Conservation (phyloP, 164 flowering plant genomes). For the Tetracentron sinense region DNA sequence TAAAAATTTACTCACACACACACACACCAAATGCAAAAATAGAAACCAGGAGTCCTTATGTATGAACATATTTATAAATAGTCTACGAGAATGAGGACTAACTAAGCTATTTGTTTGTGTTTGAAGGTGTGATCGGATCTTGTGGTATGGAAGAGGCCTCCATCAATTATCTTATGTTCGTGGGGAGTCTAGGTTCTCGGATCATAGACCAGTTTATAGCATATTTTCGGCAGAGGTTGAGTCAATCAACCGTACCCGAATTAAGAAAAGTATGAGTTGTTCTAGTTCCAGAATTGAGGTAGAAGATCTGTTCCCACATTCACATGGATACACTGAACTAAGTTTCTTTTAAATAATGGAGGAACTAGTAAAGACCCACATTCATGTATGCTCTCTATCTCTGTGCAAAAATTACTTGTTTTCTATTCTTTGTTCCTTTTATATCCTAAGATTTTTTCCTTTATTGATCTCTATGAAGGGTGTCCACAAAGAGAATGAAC, state of each 20-base stretch:
- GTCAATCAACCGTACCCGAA: slow-evolving; percentile 36
- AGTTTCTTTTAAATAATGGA: slow-evolving; percentile 47
- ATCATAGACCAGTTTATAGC: slow-evolving; percentile 75
- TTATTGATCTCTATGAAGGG: neutral
- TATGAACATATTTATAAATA: neutral
- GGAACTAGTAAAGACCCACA: slow-evolving; percentile 1
- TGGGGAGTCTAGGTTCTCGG: slow-evolving; percentile 71
- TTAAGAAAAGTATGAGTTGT: slow-evolving; percentile 50
- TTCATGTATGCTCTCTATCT: slow-evolving; percentile 26
- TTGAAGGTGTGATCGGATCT: slow-evolving; percentile 72
- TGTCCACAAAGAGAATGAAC: neutral
- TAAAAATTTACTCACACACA: slow-evolving; percentile 22
- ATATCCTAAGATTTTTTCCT: neutral
- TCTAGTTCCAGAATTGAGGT: slow-evolving; percentile 64
- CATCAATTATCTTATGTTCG: slow-evolving; percentile 73
- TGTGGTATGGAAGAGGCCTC: slow-evolving; percentile 73
- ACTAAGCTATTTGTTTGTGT: slow-evolving; percentile 3
- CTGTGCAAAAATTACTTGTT: neutral
- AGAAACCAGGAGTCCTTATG: neutral
- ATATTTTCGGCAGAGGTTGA: slow-evolving; percentile 69
- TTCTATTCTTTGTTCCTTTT: neutral
- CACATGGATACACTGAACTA: slow-evolving; percentile 74
- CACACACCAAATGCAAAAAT: neutral
- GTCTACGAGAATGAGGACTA: neutral
- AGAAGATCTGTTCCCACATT: slow-evolving; percentile 65